These are phyloP conservation scores for Macadamia tetraphylla DNA, from an alignment of 164 flowering plant species.

Conservation along the genomic window DNA sequence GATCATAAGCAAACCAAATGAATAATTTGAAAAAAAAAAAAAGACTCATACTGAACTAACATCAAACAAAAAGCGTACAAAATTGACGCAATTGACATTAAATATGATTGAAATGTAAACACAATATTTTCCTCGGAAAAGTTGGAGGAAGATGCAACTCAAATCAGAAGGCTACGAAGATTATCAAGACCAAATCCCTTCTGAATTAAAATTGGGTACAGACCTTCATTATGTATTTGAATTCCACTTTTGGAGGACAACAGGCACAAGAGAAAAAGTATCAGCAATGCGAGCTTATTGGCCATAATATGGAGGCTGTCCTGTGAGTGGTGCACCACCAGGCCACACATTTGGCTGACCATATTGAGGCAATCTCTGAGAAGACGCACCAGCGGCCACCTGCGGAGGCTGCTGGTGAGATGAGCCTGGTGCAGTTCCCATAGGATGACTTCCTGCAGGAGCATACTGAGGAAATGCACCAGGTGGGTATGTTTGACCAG, in stretches of 20 bases:
- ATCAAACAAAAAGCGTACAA: too few species aligned
- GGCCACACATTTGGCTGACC: constrained; percentile 30
- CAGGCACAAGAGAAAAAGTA: background rate
- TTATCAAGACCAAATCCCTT: background rate
- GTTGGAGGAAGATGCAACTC: too few species aligned
- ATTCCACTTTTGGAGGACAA: background rate
- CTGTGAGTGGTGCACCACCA: constrained; percentile 26
- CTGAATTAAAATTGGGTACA: background rate
- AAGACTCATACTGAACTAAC: too few species aligned
- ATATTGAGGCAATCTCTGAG: constrained; percentile 19
- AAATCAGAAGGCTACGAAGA: too few species aligned
- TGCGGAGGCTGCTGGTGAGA: constrained; percentile 16
- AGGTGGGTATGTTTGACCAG: constrained; percentile 38
- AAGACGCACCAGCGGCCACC: constrained; percentile 2
- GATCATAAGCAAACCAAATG: too few species aligned
- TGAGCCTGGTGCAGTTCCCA: constrained; percentile 23
- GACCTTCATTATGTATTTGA: background rate
- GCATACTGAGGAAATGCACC: constrained; percentile 26
- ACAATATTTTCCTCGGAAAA: too few species aligned
- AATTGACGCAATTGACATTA: too few species aligned
- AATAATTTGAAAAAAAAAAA: too few species aligned
- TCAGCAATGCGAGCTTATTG: background rate
- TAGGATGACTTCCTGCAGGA: constrained; percentile 14
- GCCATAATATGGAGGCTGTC: constrained; percentile 36
- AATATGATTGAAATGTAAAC: too few species aligned